Conservation (phyloP, 164 flowering plant genomes). For the Dillenia turbinata region DNA sequence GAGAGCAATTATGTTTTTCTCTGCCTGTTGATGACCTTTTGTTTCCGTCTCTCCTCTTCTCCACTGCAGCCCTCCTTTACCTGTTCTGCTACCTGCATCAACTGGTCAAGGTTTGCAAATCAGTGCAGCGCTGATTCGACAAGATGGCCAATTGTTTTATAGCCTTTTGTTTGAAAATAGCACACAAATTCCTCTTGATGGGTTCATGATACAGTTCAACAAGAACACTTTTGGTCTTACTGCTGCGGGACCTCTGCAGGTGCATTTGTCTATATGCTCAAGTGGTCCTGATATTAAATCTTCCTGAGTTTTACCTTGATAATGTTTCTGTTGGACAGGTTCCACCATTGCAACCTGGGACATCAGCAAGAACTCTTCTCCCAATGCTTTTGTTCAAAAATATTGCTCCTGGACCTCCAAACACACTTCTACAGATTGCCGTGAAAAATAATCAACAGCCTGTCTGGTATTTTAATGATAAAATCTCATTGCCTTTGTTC, state of each 20-base stretch:
- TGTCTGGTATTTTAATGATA: constrained; percentile 94
- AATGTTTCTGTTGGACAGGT: constrained; percentile 39
- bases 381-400: constrained; percentile 90
- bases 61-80: constrained; percentile 73
- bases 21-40: neutral
- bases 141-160: constrained; percentile 89
- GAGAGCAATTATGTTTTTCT: neutral
- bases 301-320: neutral
- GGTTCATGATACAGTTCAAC: constrained; percentile 99
- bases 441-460: constrained; percentile 97
- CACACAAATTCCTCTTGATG: constrained; percentile 72
- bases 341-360: constrained; percentile 81
- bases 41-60: neutral
- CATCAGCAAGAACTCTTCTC: constrained; percentile 70
- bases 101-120: constrained; percentile 92
- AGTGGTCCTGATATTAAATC: neutral
- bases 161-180: constrained; percentile 84
- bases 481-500: constrained; percentile 50
- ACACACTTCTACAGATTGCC: constrained; percentile 84
- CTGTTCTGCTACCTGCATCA: constrained; percentile 73
- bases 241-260: constrained; percentile 87
- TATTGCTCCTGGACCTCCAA: constrained; percentile 80
- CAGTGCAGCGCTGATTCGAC: constrained; percentile 69
- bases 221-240: constrained; percentile 95
- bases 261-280: constrained; percentile 10